Conservation (phyloP, 2,329 filamentous ascomycete species). For the Colletotrichum liaoningense region DNA sequence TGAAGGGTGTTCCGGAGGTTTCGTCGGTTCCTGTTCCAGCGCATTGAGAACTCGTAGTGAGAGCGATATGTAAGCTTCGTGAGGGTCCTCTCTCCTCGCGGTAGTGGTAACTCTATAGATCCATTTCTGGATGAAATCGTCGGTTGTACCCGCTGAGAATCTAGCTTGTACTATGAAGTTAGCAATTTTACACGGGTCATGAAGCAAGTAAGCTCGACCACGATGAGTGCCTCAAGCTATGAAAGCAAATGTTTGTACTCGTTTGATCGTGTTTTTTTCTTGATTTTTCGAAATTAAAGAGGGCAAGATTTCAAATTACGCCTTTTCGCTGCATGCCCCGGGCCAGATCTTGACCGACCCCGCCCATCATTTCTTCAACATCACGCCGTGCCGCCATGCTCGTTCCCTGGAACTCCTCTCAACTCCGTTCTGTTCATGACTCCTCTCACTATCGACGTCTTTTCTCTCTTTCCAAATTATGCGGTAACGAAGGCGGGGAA, state of each 20-base stretch:
- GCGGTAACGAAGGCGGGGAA: conserved; percentile 65
- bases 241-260: neutral
- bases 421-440: neutral
- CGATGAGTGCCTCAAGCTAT: neutral
- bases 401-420: neutral
- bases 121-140: neutral
- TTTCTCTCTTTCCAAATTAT: neutral
- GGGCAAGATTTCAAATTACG: conserved; percentile 34
- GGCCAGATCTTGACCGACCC: conserved; percentile 5
- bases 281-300: conserved; percentile 23
- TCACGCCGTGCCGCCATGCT: neutral
- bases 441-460: neutral
- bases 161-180: neutral
- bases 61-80: neutral
- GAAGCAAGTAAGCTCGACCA: neutral
- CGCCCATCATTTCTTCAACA: neutral
- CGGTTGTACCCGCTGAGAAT: neutral
- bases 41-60: neutral
- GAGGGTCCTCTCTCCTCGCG: neutral
- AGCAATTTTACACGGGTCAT: neutral
- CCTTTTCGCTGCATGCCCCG: conserved; percentile 34
- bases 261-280: conserved; percentile 19
- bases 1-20: neutral
- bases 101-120: neutral
- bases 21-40: neutral